Evolutionary conservation across 192 early-diverging fungal genomes (phyloP).

Genomic region (Mortierella antarctica): DNA sequence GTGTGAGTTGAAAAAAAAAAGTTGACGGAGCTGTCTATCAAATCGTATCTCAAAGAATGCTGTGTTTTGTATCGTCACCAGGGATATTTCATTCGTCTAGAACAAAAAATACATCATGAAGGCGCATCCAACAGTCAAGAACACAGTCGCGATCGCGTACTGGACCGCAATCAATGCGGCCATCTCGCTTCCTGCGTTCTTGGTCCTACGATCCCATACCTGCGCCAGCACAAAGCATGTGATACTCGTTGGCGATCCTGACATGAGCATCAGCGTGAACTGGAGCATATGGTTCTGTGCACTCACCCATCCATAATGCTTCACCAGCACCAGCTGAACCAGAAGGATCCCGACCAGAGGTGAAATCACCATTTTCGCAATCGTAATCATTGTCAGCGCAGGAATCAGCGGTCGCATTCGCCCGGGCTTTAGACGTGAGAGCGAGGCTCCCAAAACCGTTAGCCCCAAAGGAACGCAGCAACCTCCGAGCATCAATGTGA

Average conservation of each 20-base stretch:
- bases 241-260: constrained; percentile 35
- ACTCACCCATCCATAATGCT: constrained; percentile 21
- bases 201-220: constrained; percentile 46
- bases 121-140: constrained; percentile 24
- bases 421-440: constrained; percentile 43
- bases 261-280: constrained; percentile 43
- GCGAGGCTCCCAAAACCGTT: constrained; percentile 39
- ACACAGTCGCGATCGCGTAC: constrained; percentile 16
- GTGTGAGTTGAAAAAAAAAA: neutral
- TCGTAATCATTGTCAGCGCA: constrained; percentile 28
- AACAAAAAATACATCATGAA: constrained; percentile 52
- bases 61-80: neutral
- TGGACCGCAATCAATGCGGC: constrained; percentile 41
- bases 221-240: constrained; percentile 44
- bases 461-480: constrained; percentile 42
- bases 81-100: neutral
- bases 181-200: constrained; percentile 41
- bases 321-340: constrained; percentile 27
- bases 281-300: constrained; percentile 37
- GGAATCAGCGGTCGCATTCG: constrained; percentile 44
- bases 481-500: constrained; percentile 40
- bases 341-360: constrained; percentile 18
- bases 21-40: neutral
- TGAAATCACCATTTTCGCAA: constrained; percentile 30
- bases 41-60: neutral